Percentiles rank a stretch among this genome's conserved stretches.
These are phyloP conservation scores for Trichocomaceae sp. DNA, from an alignment of 2,329 filamentous ascomycete species.

Conservation along the genomic window DNA sequence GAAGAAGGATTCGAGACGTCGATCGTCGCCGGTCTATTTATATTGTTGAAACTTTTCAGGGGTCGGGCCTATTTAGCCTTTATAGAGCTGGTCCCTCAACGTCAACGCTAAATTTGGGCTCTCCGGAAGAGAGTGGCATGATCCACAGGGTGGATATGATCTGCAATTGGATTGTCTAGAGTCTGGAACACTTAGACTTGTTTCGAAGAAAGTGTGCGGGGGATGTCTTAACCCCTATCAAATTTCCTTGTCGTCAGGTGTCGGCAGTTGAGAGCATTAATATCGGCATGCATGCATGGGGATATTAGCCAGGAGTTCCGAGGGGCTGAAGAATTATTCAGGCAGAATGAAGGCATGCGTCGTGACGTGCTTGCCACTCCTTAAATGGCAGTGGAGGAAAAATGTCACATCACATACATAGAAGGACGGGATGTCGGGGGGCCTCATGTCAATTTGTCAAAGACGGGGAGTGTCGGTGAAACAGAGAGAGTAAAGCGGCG, in stretches of 20 bases:
- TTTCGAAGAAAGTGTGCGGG: background rate
- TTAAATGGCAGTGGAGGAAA: too few species aligned
- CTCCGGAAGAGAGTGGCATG: background rate
- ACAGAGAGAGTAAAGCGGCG: too few species aligned
- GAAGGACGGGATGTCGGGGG: constrained; percentile 1
- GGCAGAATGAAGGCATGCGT: background rate
- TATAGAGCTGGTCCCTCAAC: background rate
- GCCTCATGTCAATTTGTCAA: background rate
- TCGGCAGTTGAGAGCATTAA: background rate
- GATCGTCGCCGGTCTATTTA: background rate
- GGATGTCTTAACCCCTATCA: background rate
- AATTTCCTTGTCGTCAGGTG: background rate
- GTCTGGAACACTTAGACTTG: background rate
- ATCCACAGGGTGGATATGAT: background rate
- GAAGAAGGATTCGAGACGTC: background rate
- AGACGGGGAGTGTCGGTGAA: constrained; percentile 7
- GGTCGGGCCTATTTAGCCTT: background rate
- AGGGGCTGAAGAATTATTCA: background rate
- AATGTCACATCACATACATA: too few species aligned
- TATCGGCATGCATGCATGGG: background rate
- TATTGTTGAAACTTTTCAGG: background rate
- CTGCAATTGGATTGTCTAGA: background rate
- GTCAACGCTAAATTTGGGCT: background rate
- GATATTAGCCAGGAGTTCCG: background rate
- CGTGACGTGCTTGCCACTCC: too few species aligned